phyloP scores from a whole-genome alignment of 2,329 filamentous ascomycete genomes.

The Colletotrichum caudatum region DNA sequence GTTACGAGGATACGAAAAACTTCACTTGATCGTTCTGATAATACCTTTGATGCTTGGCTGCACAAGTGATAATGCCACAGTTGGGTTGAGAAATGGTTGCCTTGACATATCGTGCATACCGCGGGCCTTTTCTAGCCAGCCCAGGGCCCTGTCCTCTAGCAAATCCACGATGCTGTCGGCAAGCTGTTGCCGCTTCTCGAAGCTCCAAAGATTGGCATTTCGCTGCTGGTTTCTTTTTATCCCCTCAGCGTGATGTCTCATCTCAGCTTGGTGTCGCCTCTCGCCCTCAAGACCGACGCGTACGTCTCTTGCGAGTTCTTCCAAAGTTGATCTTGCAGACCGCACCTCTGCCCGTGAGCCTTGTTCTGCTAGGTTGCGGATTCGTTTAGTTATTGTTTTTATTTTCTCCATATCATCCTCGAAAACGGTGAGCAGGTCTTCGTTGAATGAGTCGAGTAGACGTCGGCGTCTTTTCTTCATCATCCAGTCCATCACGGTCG shows the following conservation, averaged over 20 bases:
- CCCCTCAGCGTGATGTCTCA: background rate
- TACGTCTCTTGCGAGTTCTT: slow-evolving; percentile 23
- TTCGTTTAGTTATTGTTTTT: slow-evolving; percentile 14
- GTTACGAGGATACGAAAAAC: background rate
- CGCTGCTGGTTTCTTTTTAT: background rate
- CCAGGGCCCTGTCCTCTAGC: background rate
- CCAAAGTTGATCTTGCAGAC: slow-evolving; percentile 20
- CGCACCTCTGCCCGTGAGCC: slow-evolving; percentile 38
- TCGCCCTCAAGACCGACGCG: slow-evolving; percentile 37
- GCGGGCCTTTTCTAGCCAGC: background rate
- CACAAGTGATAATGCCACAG: background rate
- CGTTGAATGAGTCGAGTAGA: slow-evolving; percentile 43
- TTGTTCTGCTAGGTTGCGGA: slow-evolving; percentile 36
- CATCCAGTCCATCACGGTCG: slow-evolving; percentile 44
- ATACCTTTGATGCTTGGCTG: background rate
- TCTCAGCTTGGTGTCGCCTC: slow-evolving; percentile 11
- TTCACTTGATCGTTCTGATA: background rate
- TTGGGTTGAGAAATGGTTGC: too few species aligned
- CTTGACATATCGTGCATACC: too few species aligned
- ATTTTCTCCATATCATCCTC: slow-evolving; percentile 39
- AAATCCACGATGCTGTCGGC: slow-evolving; percentile 1
- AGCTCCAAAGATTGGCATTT: background rate
- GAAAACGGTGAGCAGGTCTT: slow-evolving; percentile 36
- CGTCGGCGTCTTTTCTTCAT: slow-evolving; percentile 37
- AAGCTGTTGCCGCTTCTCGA: background rate